A percentile compares a stretch with the other conserved stretches of the same genome.
Evolutionary conservation across 495 filamentous ascomycete genomes (phyloP).

Genomic region (Cryomyces minteri): DNA sequence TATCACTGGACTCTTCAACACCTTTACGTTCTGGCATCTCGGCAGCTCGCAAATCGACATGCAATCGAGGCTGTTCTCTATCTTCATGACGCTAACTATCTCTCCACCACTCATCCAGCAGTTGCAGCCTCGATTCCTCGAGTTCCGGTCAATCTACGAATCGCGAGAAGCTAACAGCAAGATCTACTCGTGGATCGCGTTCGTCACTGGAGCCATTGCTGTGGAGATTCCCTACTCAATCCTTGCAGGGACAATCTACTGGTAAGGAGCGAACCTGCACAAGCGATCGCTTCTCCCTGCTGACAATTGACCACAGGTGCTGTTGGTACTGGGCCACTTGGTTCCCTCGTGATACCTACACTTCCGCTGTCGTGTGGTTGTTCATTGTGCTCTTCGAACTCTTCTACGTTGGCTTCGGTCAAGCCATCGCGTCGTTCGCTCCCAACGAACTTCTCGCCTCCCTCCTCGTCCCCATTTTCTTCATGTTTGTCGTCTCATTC

Average conservation of each 20-base stretch:
- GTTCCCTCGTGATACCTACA: conserved; percentile 32
- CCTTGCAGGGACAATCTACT: conserved; percentile 41
- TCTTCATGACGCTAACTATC: conserved; percentile 56
- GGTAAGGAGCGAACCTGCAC: conserved; percentile 7
- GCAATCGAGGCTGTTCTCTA: conserved; percentile 46
- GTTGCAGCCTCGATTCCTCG: conserved; percentile 47
- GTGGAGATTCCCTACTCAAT: conserved; percentile 57
- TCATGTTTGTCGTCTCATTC: conserved; percentile 40
- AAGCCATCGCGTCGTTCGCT: conserved; percentile 55
- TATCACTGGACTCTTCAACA: conserved; percentile 42
- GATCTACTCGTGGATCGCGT: conserved; percentile 54
- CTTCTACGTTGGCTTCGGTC: conserved; percentile 56
- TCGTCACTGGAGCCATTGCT: conserved; percentile 49
- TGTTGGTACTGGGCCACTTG: conserved; percentile 31
- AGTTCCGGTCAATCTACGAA: conserved; percentile 46
- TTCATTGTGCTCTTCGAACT: conserved; percentile 49
- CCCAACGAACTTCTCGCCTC: conserved; percentile 57
- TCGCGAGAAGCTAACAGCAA: conserved; percentile 50
- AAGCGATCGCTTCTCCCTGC: too few species aligned
- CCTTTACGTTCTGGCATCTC: conserved; percentile 47
- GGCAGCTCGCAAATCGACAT: conserved; percentile 38
- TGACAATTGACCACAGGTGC: conserved; percentile 13
- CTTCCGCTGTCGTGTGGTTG: conserved; percentile 36
- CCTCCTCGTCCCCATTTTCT: conserved; percentile 33
- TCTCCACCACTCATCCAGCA: conserved; percentile 44